Conservation (phyloP, 805 yeast species). For the Hanseniaspora hatyaiensis region DNA sequence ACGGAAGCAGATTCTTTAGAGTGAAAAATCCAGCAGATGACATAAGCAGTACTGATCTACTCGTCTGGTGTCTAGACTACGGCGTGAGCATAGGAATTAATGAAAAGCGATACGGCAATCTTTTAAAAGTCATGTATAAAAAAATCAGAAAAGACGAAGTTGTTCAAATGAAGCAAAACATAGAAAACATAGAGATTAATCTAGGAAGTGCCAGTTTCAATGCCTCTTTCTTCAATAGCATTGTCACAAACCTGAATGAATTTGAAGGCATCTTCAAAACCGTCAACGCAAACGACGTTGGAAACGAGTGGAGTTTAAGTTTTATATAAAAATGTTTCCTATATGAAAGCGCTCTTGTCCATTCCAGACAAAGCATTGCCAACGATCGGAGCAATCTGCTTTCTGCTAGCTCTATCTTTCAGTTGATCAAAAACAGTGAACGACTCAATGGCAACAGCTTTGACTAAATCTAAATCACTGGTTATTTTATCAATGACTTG, state of each 20-base stretch:
- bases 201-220: slow-evolving; percentile 20
- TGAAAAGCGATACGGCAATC: background rate
- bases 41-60: too few species aligned
- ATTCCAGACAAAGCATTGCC: slow-evolving; percentile 25
- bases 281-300: background rate
- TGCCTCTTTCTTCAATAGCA: too few species aligned
- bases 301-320: slow-evolving; percentile 22
- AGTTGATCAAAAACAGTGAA: slow-evolving; percentile 34
- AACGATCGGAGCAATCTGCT: slow-evolving; percentile 66
- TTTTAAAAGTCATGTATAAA: slow-evolving; percentile 6
- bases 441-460: slow-evolving; percentile 17
- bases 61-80: slow-evolving; percentile 12
- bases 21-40: background rate
- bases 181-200: too few species aligned
- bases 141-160: background rate
- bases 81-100: slow-evolving; percentile 6
- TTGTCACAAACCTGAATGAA: too few species aligned
- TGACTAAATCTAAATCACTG: slow-evolving; percentile 17
- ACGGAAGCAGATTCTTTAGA: slow-evolving; percentile 9
- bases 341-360: too few species aligned
- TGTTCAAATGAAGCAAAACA: background rate
- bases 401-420: slow-evolving; percentile 59
- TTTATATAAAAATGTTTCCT: slow-evolving; percentile 19
- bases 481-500: slow-evolving; percentile 16
- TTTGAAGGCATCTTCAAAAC: background rate